phyloP scores from a whole-genome alignment of 257 asterid genomes.

The Fraxinus pennsylvanica region DNA sequence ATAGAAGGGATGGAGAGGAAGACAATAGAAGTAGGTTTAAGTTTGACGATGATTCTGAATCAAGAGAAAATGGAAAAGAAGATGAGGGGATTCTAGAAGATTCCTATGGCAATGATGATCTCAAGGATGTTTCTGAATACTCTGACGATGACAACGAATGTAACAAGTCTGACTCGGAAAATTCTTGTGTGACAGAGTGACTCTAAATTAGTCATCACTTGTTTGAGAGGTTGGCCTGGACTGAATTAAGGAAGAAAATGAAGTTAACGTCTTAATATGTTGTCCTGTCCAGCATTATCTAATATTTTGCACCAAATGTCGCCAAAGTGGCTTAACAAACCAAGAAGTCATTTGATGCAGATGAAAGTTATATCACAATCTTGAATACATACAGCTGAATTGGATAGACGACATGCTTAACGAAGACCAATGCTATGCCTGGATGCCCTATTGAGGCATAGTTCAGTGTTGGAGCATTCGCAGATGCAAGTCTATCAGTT shows the following conservation, averaged over 20 bases:
- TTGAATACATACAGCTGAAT: neutral
- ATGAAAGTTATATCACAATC: neutral
- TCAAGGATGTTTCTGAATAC: slow-evolving; percentile 18
- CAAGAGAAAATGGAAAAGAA: slow-evolving; percentile 13
- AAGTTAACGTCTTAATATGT: neutral
- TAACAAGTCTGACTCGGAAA: slow-evolving; percentile 1
- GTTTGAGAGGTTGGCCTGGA: neutral
- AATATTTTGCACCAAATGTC: neutral
- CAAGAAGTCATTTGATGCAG: neutral
- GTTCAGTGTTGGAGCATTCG: neutral
- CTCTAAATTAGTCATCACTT: neutral
- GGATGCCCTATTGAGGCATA: neutral
- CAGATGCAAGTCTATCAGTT: neutral
- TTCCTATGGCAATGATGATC: slow-evolving; percentile 18
- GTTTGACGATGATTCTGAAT: slow-evolving; percentile 9
- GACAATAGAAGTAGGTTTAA: slow-evolving; percentile 12
- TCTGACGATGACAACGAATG: slow-evolving; percentile 28
- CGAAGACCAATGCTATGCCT: neutral
- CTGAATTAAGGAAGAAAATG: neutral
- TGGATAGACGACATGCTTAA: neutral
- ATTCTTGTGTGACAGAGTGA: neutral
- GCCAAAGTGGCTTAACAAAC: neutral
- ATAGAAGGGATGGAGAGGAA: slow-evolving; percentile 28
- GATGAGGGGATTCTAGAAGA: slow-evolving; percentile 17
- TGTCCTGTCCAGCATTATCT: neutral